A percentile compares a stretch with the other conserved stretches of the same genome.
Evolutionary conservation across 1,284 basidiomycete species (phyloP).

Genomic region (Psilocybe mexicana): DNA sequence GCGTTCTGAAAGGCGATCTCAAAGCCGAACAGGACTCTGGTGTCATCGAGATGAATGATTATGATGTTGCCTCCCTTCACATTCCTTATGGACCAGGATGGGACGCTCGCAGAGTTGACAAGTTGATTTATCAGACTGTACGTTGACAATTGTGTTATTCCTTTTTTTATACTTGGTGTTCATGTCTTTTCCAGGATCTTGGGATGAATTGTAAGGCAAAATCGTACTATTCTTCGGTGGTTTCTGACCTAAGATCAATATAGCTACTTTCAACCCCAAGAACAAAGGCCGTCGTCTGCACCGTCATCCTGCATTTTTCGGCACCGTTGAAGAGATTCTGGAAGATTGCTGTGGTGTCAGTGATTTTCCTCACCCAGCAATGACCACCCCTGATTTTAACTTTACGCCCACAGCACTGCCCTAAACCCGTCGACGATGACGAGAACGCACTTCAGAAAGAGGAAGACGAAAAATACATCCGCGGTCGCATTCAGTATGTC

Average conservation of each 20-base stretch:
- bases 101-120: constrained; percentile 58
- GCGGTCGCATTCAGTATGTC: constrained; percentile 51
- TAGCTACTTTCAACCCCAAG: constrained; percentile 61
- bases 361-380: not conserved
- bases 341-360: constrained; percentile 61
- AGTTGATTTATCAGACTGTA: constrained; percentile 55
- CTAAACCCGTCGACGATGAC: constrained; percentile 46
- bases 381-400: not conserved
- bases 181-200: constrained; percentile 22
- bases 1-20: constrained; percentile 51
- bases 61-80: constrained; percentile 56
- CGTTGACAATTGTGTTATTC: constrained; percentile 6
- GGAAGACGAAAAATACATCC: constrained; percentile 53
- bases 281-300: constrained; percentile 58
- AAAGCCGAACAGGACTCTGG: constrained; percentile 41
- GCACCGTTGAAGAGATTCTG: constrained; percentile 53
- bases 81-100: constrained; percentile 66
- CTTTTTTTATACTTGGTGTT: not conserved
- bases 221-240: not conserved
- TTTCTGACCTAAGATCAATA: constrained; percentile 1
- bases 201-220: constrained; percentile 54
- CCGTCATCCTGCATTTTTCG: constrained; percentile 64
- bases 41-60: constrained; percentile 57
- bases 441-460: constrained; percentile 49
- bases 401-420: not conserved